These are phyloP conservation scores for Phyllosticta citribraziliensis DNA, from an alignment of 2,329 filamentous ascomycete genomes.

Conservation along the genomic window DNA sequence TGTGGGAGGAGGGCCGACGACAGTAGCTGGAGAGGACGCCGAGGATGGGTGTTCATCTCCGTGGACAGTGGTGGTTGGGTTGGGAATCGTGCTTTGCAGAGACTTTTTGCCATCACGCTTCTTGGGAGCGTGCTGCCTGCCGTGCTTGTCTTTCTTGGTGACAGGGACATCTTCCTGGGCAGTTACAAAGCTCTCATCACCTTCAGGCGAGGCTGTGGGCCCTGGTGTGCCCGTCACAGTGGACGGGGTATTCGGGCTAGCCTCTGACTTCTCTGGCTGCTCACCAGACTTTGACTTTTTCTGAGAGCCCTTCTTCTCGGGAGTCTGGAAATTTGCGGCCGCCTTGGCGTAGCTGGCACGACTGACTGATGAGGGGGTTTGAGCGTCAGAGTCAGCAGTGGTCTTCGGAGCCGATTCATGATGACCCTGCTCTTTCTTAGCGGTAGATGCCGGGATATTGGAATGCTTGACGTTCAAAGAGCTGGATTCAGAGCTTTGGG, in stretches of 20 bases:
- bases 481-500: neutral
- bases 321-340: neutral
- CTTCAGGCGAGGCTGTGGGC: neutral
- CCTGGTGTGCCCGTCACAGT: neutral
- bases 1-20: neutral
- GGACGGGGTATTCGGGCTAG: neutral
- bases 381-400: neutral
- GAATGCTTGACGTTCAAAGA: no score
- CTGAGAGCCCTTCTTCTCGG: neutral
- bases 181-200: conserved; percentile 6
- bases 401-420: neutral
- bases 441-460: no score
- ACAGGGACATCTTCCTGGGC: conserved; percentile 39
- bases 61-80: neutral
- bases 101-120: neutral
- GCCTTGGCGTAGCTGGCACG: conserved; percentile 5
- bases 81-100: neutral
- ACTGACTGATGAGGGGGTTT: neutral
- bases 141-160: neutral
- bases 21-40: neutral
- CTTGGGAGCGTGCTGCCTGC: neutral
- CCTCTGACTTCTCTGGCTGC: neutral
- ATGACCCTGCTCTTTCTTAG: no score
- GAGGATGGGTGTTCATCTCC: neutral
- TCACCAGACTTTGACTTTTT: neutral